Conservation (phyloP, 1,284 basidiomycete genomes). For the Cystobasidiaceae sp. region DNA sequence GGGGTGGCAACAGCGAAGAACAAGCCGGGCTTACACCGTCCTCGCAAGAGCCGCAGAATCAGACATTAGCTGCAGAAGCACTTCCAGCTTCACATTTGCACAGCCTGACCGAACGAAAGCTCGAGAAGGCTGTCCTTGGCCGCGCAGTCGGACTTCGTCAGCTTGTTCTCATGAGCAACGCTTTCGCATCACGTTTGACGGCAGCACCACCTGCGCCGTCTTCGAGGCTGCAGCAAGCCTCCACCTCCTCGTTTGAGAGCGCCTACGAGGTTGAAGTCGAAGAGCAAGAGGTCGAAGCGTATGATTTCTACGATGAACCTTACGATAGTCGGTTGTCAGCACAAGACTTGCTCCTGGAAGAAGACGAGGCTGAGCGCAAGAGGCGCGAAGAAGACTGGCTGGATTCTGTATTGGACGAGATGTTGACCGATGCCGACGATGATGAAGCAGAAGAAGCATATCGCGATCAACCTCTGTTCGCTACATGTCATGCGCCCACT, state of each 20-base stretch:
- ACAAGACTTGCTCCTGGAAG: too few relatives aligned
- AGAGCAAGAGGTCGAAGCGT: background rate
- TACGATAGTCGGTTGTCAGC: too few relatives aligned
- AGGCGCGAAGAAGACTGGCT: constrained; percentile 31
- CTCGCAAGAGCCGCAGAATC: too few relatives aligned
- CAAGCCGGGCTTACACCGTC: too few relatives aligned
- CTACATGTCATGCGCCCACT: too few relatives aligned
- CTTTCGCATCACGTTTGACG: constrained; percentile 1
- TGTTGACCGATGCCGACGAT: constrained; percentile 27
- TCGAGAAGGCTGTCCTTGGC: constrained; percentile 25
- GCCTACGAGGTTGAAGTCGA: background rate
- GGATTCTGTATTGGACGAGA: constrained; percentile 30
- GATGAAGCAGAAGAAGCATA: constrained; percentile 23
- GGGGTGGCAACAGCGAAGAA: too few relatives aligned
- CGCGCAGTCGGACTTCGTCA: constrained; percentile 24
- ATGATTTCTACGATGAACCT: background rate
- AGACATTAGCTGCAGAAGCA: background rate
- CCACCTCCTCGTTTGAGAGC: background rate
- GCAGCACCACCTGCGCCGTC: background rate
- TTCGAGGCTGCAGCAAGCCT: background rate
- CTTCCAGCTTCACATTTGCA: background rate
- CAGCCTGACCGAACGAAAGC: constrained; percentile 24
- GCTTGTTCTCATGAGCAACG: constrained; percentile 31
- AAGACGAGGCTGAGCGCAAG: constrained; percentile 29
- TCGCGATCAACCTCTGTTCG: background rate